These are phyloP conservation scores for Agarophyton chilense DNA, from an alignment of 23 red algal genomes.

Conservation along the genomic window DNA sequence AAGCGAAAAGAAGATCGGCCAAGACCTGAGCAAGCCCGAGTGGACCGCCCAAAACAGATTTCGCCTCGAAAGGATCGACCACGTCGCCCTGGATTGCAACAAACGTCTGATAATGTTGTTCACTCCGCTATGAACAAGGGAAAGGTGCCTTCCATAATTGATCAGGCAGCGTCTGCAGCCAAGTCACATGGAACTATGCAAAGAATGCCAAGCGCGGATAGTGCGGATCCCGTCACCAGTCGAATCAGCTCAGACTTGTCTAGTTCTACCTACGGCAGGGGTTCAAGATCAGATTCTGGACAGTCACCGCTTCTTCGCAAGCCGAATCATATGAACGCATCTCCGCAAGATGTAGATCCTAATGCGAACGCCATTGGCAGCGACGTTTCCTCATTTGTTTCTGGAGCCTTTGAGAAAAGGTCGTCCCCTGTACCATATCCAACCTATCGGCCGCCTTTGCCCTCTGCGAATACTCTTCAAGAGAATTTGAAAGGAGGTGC, in stretches of 20 bases:
- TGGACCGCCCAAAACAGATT: conserved; percentile 9
- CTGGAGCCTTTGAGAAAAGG: conserved; percentile 21
- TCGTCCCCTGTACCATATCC: conserved; percentile 35
- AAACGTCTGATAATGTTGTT: neutral
- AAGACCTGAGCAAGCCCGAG: neutral
- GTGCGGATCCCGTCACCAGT: conserved; percentile 46
- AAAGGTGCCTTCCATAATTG: conserved; percentile 17
- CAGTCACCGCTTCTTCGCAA: neutral
- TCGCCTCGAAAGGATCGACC: conserved; percentile 34
- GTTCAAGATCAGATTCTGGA: conserved; percentile 15
- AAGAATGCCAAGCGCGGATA: conserved; percentile 45
- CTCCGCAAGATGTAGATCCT: conserved; percentile 25
- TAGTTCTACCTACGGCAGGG: conserved; percentile 16
- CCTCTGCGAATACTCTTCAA: neutral
- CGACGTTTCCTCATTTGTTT: conserved; percentile 60
- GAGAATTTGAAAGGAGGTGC: neutral
- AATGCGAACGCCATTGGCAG: conserved; percentile 36
- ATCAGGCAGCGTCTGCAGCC: neutral
- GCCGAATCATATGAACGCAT: neutral
- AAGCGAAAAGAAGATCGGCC: conserved; percentile 4
- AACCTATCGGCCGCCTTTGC: neutral
- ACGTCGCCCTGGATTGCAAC: neutral
- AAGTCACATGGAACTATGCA: conserved; percentile 9
- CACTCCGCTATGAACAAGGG: conserved; percentile 28
- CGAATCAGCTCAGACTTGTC: conserved; percentile 68